Evolutionary conservation across 352 stramenopile species (phyloP).

Genomic region (Blastocystis sp.): DNA sequence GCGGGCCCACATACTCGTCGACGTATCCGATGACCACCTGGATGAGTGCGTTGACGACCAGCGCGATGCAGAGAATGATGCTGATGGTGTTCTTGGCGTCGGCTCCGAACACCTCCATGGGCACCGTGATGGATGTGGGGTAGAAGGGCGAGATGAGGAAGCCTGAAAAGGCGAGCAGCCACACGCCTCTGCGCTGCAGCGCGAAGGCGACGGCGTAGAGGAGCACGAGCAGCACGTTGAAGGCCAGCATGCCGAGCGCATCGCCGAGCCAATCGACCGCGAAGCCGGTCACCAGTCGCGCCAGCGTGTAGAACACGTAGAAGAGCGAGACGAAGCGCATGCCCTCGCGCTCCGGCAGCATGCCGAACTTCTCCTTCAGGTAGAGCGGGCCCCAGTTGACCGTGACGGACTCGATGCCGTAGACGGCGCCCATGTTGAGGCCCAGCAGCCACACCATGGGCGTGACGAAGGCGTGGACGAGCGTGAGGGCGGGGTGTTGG

Average conservation of each 20-base stretch:
- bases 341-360: not conserved
- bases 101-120: constrained; percentile 41
- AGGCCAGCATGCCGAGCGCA: not conserved
- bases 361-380: constrained; percentile 34
- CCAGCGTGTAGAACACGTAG: constrained; percentile 34
- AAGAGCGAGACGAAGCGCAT: constrained; percentile 17
- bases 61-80: constrained; percentile 15
- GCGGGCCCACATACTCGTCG: constrained; percentile 2
- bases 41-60: constrained; percentile 25
- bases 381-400: constrained; percentile 47
- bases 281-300: constrained; percentile 35
- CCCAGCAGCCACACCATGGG: constrained; percentile 53
- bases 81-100: constrained; percentile 49
- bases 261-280: constrained; percentile 29
- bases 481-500: not conserved
- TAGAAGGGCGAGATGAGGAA: constrained; percentile 43
- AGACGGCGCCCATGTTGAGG: constrained; percentile 39
- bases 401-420: constrained; percentile 42
- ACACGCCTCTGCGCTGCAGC: not conserved
- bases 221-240: not conserved
- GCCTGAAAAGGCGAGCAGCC: constrained; percentile 9
- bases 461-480: constrained; percentile 21
- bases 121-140: constrained; percentile 16
- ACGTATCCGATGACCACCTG: constrained; percentile 43
- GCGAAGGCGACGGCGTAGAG: constrained; percentile 3